Evolutionary conservation across 257 asterid species (phyloP).

Genomic region (Vinca minor): DNA sequence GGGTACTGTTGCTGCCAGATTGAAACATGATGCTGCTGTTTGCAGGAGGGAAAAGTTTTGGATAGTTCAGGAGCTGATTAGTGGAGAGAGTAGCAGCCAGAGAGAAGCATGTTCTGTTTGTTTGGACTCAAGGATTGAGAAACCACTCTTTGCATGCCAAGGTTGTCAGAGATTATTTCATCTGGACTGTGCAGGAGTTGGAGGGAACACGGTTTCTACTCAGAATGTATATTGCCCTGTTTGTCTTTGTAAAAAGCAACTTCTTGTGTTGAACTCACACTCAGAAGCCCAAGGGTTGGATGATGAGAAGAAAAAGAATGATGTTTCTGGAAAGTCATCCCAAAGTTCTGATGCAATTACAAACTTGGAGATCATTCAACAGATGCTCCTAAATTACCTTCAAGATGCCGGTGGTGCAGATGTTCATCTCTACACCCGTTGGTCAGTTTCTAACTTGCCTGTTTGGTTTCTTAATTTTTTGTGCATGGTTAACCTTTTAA

Average conservation of each 20-base stretch:
- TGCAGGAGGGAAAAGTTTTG: conserved; percentile 73
- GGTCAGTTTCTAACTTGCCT: conserved; percentile 43
- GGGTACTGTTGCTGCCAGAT: conserved; percentile 94
- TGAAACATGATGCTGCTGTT: conserved; percentile 77
- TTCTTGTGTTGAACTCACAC: conserved; percentile 54
- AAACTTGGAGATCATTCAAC: conserved; percentile 78
- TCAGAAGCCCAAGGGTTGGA: conserved; percentile 48
- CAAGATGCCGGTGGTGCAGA: conserved; percentile 73
- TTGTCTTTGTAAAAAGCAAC: conserved; percentile 76
- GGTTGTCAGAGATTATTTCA: conserved; percentile 77
- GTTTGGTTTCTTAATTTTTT: conserved; percentile 15
- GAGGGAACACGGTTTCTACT: conserved; percentile 51
- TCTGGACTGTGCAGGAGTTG: conserved; percentile 70
- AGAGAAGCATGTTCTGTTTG: conserved; percentile 72
- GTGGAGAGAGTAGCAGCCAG: conserved; percentile 34
- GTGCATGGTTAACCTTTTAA: conserved; percentile 11
- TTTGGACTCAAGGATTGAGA: conserved; percentile 46
- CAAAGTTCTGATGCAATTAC: conserved; percentile 32
- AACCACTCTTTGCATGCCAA: conserved; percentile 50
- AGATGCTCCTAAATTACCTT: conserved; percentile 83
- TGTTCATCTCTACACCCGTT: conserved; percentile 64
- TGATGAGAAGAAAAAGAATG: conserved; percentile 33
- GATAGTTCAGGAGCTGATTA: conserved; percentile 59
- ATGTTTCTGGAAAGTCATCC: conserved; percentile 41
- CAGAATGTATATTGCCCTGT: conserved; percentile 52